Evolutionary conservation across 805 yeast genomes (phyloP), one percentile per base, ranked within the genome.

Genomic region (Metschnikowia henanensis): DNA sequence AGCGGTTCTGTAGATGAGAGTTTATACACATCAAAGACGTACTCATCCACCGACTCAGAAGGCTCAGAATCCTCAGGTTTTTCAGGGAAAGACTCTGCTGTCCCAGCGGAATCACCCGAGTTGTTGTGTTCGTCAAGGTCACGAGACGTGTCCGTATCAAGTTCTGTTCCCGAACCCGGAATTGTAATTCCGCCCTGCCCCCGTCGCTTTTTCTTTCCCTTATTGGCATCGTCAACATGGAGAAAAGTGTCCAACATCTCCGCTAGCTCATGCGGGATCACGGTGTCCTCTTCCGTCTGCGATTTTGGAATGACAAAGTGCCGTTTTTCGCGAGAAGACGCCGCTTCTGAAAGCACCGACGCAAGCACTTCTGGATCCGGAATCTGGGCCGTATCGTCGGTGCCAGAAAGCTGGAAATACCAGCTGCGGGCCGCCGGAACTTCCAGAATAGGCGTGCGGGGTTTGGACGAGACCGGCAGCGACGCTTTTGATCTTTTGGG

Each of bases 1-100:
- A 65, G 48, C 3, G 73, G 70, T 34, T 57, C 65, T 13, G 57
- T 54, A 5, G 52, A 41, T 5, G 67, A 51, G 17, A 56, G 49
- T 17, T 62, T 68, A 45, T 92, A 92, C 9, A 92, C 90, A 64
- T 92, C 99, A 58, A 89, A 92, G 16, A 92, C 98, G 54, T 88
- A 92, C 34, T 87, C 96, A 20, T 43, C 46, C 12, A 17, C 37
- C 41, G 3, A 21, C 3, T 36, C 46, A 13, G 22, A 26, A 16
- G 35, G n/a, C 3, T 22, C 20, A 4, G 13, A 7, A 16, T 12
- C 15, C 5, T 7, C n/a, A 30, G 6, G 20, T n/a, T n/a, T n/a
- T n/a, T n/a, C n/a, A n/a, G n/a, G n/a, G n/a, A n/a, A n/a, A n/a
- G n/a, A n/a, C n/a, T n/a, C n/a, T n/a, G n/a, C n/a, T n/a, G n/a